These are phyloP conservation scores for Theileria annulata DNA, from an alignment of 169 alveolate genomes.

Conservation along the genomic window DNA sequence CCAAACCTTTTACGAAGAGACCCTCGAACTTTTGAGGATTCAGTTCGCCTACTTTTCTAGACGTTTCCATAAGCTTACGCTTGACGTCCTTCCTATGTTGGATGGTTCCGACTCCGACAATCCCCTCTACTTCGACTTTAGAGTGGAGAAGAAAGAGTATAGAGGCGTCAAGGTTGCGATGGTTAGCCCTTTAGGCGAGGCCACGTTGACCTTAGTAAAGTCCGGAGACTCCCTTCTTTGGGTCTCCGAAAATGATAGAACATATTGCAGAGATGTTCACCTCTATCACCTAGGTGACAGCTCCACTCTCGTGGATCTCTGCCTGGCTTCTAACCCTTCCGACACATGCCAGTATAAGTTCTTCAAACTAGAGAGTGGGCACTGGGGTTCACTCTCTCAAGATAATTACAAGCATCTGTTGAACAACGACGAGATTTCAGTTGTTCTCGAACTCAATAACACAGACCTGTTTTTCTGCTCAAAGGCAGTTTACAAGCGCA, in stretches of 20 bases:
- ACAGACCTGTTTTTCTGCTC: neutral
- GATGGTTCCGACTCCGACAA: neutral
- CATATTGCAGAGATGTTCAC: neutral
- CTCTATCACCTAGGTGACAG: neutral
- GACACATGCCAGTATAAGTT: neutral
- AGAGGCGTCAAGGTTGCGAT: neutral
- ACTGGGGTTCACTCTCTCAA: neutral
- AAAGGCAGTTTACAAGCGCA: neutral
- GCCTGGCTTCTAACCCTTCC: neutral
- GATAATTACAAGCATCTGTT: conserved; percentile 1
- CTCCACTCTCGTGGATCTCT: neutral
- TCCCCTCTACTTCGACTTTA: neutral
- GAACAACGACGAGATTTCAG: conserved; percentile 7
- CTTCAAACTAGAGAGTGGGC: neutral
- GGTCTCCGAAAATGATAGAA: neutral
- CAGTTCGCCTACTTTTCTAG: neutral
- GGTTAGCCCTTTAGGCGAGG: neutral
- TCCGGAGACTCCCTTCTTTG: neutral
- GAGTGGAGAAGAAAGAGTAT: neutral
- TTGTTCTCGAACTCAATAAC: neutral
- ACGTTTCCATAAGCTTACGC: neutral
- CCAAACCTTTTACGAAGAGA: neutral
- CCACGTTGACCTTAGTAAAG: neutral
- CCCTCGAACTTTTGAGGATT: neutral
- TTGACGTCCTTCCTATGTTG: neutral